These are phyloP conservation scores for Periglandula ipomoeae DNA, from an alignment of 2,329 filamentous ascomycete species.

Conservation along the genomic window DNA sequence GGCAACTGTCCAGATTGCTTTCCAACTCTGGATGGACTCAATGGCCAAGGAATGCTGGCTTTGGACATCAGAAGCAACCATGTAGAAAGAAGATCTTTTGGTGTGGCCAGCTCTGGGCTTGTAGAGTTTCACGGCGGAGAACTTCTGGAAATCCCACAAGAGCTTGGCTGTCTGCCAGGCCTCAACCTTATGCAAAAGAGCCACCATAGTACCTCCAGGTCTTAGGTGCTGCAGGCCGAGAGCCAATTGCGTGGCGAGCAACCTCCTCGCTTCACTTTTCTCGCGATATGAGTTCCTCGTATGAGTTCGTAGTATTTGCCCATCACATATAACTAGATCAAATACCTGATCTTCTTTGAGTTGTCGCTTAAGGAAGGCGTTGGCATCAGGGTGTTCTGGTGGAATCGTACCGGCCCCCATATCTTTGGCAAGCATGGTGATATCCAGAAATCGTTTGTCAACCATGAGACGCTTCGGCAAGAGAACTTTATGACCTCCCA, in stretches of 20 bases:
- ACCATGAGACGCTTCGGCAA: slow-evolving; percentile 14
- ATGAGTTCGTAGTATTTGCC: slow-evolving; percentile 34
- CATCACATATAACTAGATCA: slow-evolving; percentile 38
- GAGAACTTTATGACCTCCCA: slow-evolving; percentile 32
- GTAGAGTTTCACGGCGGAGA: slow-evolving; percentile 31
- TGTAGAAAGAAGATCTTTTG: slow-evolving; percentile 42
- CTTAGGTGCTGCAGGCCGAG: slow-evolving; percentile 36
- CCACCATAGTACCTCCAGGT: slow-evolving; percentile 38
- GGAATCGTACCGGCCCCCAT: slow-evolving; percentile 28
- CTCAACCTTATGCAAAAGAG: slow-evolving; percentile 41
- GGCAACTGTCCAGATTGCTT: slow-evolving; percentile 26
- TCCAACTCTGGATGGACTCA: slow-evolving; percentile 30
- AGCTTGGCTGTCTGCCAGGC: slow-evolving; percentile 25
- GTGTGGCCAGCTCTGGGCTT: slow-evolving; percentile 34
- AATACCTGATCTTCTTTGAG: slow-evolving; percentile 21
- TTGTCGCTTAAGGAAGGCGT: slow-evolving; percentile 14
- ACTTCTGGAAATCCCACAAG: slow-evolving; percentile 30
- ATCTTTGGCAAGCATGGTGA: slow-evolving; percentile 42
- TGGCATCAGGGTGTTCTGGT: slow-evolving; percentile 16
- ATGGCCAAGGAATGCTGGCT: slow-evolving; percentile 21
- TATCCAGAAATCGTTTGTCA: slow-evolving; percentile 27
- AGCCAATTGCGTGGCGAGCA: slow-evolving; percentile 30
- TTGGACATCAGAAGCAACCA: slow-evolving; percentile 36
- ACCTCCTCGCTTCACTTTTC: slow-evolving; percentile 24
- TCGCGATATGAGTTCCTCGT: slow-evolving; percentile 22